Evolutionary conservation across 148 eudicot species (phyloP), one percentile per base, ranked within the genome.

Genomic region (Camellia japonica): DNA sequence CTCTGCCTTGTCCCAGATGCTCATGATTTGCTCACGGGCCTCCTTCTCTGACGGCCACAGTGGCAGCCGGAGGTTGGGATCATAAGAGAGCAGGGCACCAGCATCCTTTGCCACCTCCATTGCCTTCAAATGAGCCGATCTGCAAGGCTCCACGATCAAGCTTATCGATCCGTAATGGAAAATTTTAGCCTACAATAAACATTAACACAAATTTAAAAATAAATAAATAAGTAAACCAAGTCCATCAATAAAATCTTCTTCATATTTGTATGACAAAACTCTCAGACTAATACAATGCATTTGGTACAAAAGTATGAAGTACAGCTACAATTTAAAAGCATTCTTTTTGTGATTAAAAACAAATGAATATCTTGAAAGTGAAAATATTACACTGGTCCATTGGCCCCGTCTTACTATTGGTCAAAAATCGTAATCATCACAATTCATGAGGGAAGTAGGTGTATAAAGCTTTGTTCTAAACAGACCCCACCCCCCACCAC

Each of bases 121-220:
- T 10, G 98, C 98, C 83, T 87, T 94, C 74, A 94, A 66, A 77
- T 94, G 98, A 3, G 97, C 98, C 7, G 98, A 91, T 87, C 98
- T 81, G 65, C 98, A 94, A 70, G 98, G 98, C 92, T 94, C 98
- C 73, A 91, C 94, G 3, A 94, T 94, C 89, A 94, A 89, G 71
- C 98, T 94, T 63, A 94, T 94, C 11, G 98, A 92, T 59, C 98
- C 98, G 43, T 90, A 94, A 23, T 94, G 98, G 82, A 94, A 94
- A 12, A 92, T 87, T 73, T 91, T 94, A 0, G 93, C 91, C 97
- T 94, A 54, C 18, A 8, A 44, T 23, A 38, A 77, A 71, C 18
- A 42, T 5, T 46, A 0, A 63, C 3, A 5, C 5, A 42, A 7
- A 72, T 38, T 41, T 14, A 73, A 58, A 7, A 66, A 74, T 6